These are phyloP conservation scores for Friedmanniomyces endolithicus DNA, from an alignment of 495 filamentous ascomycete species.

Conservation along the genomic window DNA sequence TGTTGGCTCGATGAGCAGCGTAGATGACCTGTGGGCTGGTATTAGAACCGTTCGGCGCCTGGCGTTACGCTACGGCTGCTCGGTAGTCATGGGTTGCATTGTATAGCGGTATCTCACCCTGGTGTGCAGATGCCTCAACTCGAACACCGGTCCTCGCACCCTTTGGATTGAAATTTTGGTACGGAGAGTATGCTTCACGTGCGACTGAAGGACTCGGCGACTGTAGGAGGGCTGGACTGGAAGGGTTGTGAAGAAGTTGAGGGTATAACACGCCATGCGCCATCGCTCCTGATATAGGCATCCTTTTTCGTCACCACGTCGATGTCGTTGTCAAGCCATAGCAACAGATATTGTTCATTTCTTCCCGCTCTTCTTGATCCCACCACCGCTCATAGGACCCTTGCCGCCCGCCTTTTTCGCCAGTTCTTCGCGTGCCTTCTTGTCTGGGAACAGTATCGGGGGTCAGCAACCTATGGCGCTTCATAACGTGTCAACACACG, in stretches of 20 bases:
- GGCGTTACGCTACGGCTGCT: background rate
- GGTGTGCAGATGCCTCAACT: background rate
- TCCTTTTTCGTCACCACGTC: background rate
- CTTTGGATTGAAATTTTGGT: no score
- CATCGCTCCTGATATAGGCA: background rate
- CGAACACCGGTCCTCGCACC: no score
- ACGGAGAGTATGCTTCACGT: no score
- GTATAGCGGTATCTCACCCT: background rate
- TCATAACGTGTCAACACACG: no score
- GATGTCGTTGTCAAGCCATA: background rate
- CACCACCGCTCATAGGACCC: slow-evolving; percentile 24
- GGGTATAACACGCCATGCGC: background rate
- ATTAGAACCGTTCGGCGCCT: background rate
- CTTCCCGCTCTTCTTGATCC: slow-evolving; percentile 31
- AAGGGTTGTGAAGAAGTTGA: background rate
- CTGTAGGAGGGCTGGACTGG: background rate
- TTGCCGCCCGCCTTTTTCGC: slow-evolving; percentile 29
- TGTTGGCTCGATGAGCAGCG: background rate
- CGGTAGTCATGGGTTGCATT: background rate
- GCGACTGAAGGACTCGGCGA: background rate
- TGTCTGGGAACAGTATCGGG: slow-evolving; percentile 19
- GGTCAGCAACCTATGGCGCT: background rate
- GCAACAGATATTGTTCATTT: slow-evolving; percentile 13
- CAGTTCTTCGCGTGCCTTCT: slow-evolving; percentile 33
- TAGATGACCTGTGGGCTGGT: background rate